Conservation (phyloP, 106 monocot species). For the Phalaenopsis aphrodite region DNA sequence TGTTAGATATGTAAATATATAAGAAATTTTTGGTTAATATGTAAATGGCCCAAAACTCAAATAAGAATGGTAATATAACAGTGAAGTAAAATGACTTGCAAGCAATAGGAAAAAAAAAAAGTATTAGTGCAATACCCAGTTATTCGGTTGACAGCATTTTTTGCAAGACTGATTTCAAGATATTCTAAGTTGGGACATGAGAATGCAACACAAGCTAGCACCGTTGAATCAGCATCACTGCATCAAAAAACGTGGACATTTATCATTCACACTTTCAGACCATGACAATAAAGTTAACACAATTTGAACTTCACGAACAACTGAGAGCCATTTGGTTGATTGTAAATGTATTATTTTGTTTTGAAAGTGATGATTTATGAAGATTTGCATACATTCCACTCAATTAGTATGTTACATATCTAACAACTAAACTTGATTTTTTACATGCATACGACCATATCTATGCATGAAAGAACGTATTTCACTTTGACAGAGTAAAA, state of each 20-base stretch:
- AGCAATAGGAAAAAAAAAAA: not conserved
- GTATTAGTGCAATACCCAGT: constrained; percentile 47
- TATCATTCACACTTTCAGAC: not conserved
- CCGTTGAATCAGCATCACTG: constrained; percentile 82
- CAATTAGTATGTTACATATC: no score
- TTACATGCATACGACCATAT: no score
- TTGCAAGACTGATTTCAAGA: constrained; percentile 56
- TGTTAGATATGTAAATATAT: no score
- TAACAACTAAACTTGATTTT: no score
- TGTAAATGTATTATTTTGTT: not conserved
- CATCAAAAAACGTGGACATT: constrained; percentile 16
- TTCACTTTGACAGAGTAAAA: no score
- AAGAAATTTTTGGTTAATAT: no score
- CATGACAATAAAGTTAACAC: not conserved
- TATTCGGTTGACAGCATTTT: constrained; percentile 58
- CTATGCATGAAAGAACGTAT: no score
- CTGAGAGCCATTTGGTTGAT: not conserved
- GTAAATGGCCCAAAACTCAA: not conserved
- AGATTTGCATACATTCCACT: no score
- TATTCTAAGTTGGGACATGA: constrained; percentile 79
- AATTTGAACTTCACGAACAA: not conserved
- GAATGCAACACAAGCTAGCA: constrained; percentile 89
- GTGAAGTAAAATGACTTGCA: not conserved
- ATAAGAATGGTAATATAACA: not conserved
- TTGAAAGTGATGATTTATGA: not conserved